These are phyloP conservation scores for Kazachstania sp. DNA, from an alignment of 1,139 yeast genomes.

Conservation along the genomic window DNA sequence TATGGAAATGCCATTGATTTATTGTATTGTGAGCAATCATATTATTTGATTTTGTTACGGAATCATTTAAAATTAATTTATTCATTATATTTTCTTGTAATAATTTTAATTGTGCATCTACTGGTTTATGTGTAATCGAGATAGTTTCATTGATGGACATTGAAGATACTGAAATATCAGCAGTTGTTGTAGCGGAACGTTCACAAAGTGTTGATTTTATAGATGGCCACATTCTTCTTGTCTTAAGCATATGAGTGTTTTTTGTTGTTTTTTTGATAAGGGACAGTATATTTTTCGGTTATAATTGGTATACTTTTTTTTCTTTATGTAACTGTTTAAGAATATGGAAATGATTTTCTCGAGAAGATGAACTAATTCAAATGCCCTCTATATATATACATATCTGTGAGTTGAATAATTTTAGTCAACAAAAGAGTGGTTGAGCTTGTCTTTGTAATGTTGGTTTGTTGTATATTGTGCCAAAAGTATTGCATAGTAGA, in stretches of 20 bases:
- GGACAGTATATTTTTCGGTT: not conserved
- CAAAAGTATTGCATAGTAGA: too few relatives aligned
- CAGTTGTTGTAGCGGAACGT: not conserved
- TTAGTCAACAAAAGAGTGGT: too few relatives aligned
- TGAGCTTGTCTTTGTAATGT: too few relatives aligned
- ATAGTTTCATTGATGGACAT: not conserved
- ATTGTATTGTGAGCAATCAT: slow-evolving; percentile 14
- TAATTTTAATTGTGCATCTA: slow-evolving; percentile 7
- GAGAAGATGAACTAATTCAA: too few relatives aligned
- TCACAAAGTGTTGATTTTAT: not conserved
- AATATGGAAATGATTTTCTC: too few relatives aligned
- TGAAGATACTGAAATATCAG: not conserved
- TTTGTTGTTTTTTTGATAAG: too few relatives aligned
- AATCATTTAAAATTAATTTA: slow-evolving; percentile 4
- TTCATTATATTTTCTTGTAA: slow-evolving; percentile 16
- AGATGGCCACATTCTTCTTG: slow-evolving; percentile 1
- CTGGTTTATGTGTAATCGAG: not conserved
- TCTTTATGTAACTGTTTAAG: too few relatives aligned
- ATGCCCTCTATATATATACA: too few relatives aligned
- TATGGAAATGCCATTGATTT: slow-evolving; percentile 25
- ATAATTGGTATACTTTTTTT: not conserved
- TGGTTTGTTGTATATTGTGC: too few relatives aligned
- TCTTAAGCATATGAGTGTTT: not conserved
- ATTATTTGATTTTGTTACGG: slow-evolving; percentile 4
- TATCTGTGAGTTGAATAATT: too few relatives aligned